These are phyloP conservation scores for Atalantia buxifolia DNA, from an alignment of 345 rosid genomes.

Conservation along the genomic window DNA sequence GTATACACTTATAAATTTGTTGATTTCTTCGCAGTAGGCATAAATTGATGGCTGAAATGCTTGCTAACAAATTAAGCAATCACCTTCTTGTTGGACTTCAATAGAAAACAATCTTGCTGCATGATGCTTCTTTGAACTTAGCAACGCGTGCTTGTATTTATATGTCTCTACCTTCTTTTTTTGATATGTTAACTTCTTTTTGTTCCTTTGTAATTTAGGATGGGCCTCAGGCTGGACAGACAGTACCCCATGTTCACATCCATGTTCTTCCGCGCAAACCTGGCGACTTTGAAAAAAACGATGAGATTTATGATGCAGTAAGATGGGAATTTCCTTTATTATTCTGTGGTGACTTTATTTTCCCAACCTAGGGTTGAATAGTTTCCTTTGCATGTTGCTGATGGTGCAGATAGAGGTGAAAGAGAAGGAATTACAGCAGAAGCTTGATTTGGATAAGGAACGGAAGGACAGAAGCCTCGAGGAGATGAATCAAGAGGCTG, in stretches of 20 bases:
- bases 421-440: slow-evolving; percentile 66
- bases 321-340: slow-evolving; percentile 20
- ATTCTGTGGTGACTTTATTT: neutral
- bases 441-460: slow-evolving; percentile 75
- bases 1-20: neutral
- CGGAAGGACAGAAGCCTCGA: slow-evolving; percentile 67
- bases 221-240: slow-evolving; percentile 93
- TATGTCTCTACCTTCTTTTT: neutral
- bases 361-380: neutral
- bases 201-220: slow-evolving; percentile 42
- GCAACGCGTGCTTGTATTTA: too few relatives aligned
- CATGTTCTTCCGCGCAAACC: slow-evolving; percentile 79
- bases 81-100: neutral
- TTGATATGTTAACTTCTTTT: neutral
- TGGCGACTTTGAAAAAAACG: slow-evolving; percentile 88
- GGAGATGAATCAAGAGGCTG: slow-evolving; percentile 83
- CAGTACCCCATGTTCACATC: slow-evolving; percentile 89
- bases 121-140: too few relatives aligned
- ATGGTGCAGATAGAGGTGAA: slow-evolving; percentile 56
- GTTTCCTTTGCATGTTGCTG: slow-evolving; percentile 5
- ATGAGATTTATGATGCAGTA: slow-evolving; percentile 87
- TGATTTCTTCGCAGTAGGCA: neutral
- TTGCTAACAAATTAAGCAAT: neutral
- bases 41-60: neutral
- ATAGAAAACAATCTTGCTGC: neutral